phyloP scores from a whole-genome alignment of 345 rosid species.

The Lepidium didymum region DNA sequence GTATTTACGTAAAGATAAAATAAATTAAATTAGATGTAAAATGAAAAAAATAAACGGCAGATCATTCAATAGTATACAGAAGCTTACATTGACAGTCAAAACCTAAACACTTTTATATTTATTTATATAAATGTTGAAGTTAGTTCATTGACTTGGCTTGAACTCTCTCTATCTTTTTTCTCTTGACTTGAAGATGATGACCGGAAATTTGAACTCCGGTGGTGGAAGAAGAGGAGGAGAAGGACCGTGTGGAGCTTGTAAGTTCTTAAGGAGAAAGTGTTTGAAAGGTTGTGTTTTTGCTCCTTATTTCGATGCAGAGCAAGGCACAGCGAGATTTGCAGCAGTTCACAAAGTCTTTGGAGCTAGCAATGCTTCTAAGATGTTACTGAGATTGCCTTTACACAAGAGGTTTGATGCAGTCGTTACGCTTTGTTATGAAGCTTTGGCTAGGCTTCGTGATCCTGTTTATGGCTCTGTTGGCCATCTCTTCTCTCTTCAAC shows the following conservation, averaged over 20 bases:
- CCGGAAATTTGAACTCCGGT: slow-evolving; percentile 14
- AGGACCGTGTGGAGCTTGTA: slow-evolving; percentile 93
- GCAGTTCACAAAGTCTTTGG: slow-evolving; percentile 92
- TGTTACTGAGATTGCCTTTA: slow-evolving; percentile 53
- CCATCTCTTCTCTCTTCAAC: slow-evolving; percentile 73
- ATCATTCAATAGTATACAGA: slow-evolving; percentile 19
- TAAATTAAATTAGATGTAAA: neutral
- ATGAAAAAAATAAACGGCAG: slow-evolving; percentile 1
- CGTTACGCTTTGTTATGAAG: slow-evolving; percentile 72
- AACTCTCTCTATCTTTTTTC: neutral
- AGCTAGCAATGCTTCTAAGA: slow-evolving; percentile 86
- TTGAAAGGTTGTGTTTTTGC: slow-evolving; percentile 74
- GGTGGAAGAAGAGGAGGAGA: slow-evolving; percentile 41
- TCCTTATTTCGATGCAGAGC: slow-evolving; percentile 84
- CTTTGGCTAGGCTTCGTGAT: slow-evolving; percentile 69
- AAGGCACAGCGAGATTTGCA: slow-evolving; percentile 70
- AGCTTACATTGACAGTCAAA: slow-evolving; percentile 23
- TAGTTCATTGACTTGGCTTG: slow-evolving; percentile 2
- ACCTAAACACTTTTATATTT: slow-evolving; percentile 19
- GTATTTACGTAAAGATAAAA: slow-evolving; percentile 24
- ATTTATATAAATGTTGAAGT: neutral
- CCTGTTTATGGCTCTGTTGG: slow-evolving; percentile 83
- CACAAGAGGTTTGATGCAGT: slow-evolving; percentile 74
- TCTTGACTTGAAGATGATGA: slow-evolving; percentile 24
- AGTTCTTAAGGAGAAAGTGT: slow-evolving; percentile 78